Percentiles rank a stretch among this genome's conserved stretches.
Evolutionary conservation across 148 eudicot genomes (phyloP).

Genomic region (Rhododendron simsii): DNA sequence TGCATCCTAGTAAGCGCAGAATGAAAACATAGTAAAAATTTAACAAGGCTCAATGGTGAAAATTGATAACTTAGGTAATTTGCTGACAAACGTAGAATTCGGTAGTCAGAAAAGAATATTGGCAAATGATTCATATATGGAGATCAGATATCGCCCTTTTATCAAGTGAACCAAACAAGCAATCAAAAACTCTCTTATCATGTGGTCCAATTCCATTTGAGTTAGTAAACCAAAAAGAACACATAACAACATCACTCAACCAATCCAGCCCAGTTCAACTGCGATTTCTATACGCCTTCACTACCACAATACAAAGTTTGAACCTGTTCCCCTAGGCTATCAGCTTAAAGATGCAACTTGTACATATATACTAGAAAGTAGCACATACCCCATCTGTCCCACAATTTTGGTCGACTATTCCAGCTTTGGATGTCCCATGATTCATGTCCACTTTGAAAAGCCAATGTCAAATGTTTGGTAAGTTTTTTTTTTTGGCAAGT

Average conservation of each 20-base stretch:
- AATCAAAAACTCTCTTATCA: background rate
- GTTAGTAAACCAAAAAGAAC: background rate
- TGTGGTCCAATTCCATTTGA: background rate
- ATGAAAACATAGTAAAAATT: background rate
- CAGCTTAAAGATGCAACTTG: background rate
- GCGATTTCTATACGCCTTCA: background rate
- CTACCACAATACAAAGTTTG: background rate
- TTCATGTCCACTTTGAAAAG: background rate
- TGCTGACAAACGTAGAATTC: background rate
- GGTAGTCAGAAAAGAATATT: background rate
- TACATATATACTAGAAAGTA: background rate
- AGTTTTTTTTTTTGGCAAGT: too few relatives aligned
- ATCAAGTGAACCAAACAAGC: background rate
- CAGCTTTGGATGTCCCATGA: background rate
- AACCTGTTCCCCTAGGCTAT: background rate
- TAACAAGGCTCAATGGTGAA: background rate
- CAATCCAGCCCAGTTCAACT: background rate
- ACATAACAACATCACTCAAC: background rate
- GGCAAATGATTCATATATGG: background rate
- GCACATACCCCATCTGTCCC: background rate
- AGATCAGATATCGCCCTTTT: background rate
- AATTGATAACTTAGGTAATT: background rate
- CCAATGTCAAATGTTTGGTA: background rate
- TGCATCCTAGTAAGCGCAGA: slow-evolving; percentile 21
- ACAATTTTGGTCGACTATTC: background rate